Percentiles rank a stretch among this genome's conserved stretches.
These are phyloP conservation scores for Saccharomyces cerevisiae DNA, from an alignment of 805 yeast genomes.

Conservation along the genomic window DNA sequence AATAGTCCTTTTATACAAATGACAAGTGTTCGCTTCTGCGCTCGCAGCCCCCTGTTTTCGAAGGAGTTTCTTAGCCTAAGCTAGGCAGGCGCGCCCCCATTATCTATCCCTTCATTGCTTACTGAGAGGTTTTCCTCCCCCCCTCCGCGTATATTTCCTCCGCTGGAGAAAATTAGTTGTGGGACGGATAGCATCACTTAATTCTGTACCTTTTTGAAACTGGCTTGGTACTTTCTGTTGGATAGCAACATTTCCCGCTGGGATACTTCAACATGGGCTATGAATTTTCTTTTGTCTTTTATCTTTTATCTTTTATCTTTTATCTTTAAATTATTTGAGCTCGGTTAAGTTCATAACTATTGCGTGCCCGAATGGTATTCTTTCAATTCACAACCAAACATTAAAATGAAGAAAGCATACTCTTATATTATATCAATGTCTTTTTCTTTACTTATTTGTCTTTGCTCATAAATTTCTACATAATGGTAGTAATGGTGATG, in stretches of 20 bases:
- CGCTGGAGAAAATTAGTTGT: no score
- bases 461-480: background rate
- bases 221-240: no score
- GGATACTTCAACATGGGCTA: no score
- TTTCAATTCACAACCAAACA: background rate
- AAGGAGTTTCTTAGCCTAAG: background rate
- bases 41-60: background rate
- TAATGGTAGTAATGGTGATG: background rate
- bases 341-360: background rate
- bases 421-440: no score
- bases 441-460: background rate
- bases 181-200: no score
- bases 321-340: background rate
- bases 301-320: background rate
- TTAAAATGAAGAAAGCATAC: background rate
- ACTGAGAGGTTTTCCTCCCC: no score
- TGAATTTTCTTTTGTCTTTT: no score
- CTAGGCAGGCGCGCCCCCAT: background rate
- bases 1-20: background rate
- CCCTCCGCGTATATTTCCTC: no score
- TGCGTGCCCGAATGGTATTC: background rate
- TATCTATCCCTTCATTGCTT: no score
- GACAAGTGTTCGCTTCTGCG: background rate
- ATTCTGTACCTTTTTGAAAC: no score
- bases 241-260: no score